Conservation (phyloP, 495 filamentous ascomycete genomes). For the Coniosporium apollinis region DNA sequence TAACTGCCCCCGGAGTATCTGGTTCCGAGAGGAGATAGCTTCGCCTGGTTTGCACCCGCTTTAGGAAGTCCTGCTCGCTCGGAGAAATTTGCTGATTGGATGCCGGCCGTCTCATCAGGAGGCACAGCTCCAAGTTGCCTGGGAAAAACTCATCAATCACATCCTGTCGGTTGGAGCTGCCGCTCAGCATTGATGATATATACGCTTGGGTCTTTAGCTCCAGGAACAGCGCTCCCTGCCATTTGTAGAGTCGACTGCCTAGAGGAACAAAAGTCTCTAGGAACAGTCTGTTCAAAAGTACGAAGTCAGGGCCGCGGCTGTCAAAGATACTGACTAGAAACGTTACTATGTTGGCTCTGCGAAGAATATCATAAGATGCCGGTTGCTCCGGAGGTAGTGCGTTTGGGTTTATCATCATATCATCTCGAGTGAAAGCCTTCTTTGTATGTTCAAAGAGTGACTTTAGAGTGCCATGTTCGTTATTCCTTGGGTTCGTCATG, state of each 20-base stretch:
- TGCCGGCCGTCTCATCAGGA: slow-evolving; percentile 47
- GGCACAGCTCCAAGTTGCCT: slow-evolving; percentile 41
- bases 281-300: slow-evolving; percentile 71
- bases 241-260: slow-evolving; percentile 51
- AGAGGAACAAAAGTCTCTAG: slow-evolving; percentile 70
- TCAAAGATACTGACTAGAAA: slow-evolving; percentile 72
- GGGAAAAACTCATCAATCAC: slow-evolving; percentile 63
- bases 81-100: slow-evolving; percentile 37
- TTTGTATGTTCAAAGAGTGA: slow-evolving; percentile 69
- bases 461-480: slow-evolving; percentile 57
- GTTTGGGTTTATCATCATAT: slow-evolving; percentile 52
- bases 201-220: slow-evolving; percentile 79
- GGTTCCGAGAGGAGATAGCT: slow-evolving; percentile 49
- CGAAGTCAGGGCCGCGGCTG: slow-evolving; percentile 64
- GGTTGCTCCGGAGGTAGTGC: slow-evolving; percentile 42
- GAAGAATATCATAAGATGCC: slow-evolving; percentile 40
- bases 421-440: slow-evolving; percentile 52
- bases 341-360: slow-evolving; percentile 75
- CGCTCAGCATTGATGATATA: slow-evolving; percentile 51
- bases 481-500: slow-evolving; percentile 54
- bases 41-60: slow-evolving; percentile 43
- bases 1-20: slow-evolving; percentile 42
- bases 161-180: slow-evolving; percentile 30
- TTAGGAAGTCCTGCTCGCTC: slow-evolving; percentile 60
- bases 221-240: slow-evolving; percentile 54